phyloP scores from a whole-genome alignment of 2,329 filamentous ascomycete genomes.

The Hyphodiscus sp. region DNA sequence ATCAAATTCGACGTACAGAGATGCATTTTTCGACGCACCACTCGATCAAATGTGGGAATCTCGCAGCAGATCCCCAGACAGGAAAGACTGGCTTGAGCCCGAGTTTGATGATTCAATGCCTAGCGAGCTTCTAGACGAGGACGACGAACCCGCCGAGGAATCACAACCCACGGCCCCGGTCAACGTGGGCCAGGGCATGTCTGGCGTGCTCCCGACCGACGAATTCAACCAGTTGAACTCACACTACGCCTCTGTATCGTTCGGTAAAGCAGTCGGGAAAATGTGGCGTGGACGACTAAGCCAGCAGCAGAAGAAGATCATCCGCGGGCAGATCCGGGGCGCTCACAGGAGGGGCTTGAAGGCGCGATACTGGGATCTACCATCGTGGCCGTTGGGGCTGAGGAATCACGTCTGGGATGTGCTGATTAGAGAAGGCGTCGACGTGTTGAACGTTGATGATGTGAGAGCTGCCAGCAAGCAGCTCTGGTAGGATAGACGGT shows the following conservation, averaged over 20 bases:
- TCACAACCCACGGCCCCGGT: not conserved
- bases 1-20: slow-evolving; percentile 46
- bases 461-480: slow-evolving; percentile 34
- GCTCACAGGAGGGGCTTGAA: slow-evolving; percentile 48
- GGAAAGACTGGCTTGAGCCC: slow-evolving; percentile 6
- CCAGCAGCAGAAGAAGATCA: slow-evolving; percentile 35
- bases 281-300: slow-evolving; percentile 42
- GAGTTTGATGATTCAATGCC: slow-evolving; percentile 5
- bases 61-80: slow-evolving; percentile 2
- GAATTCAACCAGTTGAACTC: slow-evolving; percentile 50
- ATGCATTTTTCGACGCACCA: slow-evolving; percentile 63
- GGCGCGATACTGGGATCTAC: slow-evolving; percentile 54
- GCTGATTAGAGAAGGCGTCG: slow-evolving; percentile 49
- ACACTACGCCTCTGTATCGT: slow-evolving; percentile 59
- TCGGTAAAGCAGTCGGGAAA: slow-evolving; percentile 45
- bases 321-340: slow-evolving; percentile 40
- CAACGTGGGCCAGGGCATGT: slow-evolving; percentile 36
- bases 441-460: slow-evolving; percentile 57
- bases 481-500: slow-evolving; percentile 15
- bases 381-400: slow-evolving; percentile 47
- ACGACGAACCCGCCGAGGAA: slow-evolving; percentile 19
- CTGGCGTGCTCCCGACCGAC: slow-evolving; percentile 31
- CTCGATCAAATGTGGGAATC: slow-evolving; percentile 39
- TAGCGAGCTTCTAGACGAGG: slow-evolving; percentile 10
- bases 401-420: slow-evolving; percentile 51